Evolutionary conservation across 164 flowering plant species (phyloP).

Genomic region (grape (Vitis vinifera)): ASM3070453v1 NC_081806.1:6821001-6821500

Average conservation of each 20-base stretch:
- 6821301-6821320: not conserved
- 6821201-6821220: constrained; percentile 23
- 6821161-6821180: constrained; percentile 22
- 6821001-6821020: constrained; percentile 48
- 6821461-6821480: no score
- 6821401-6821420: no score
- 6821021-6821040: constrained; percentile 40
- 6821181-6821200: constrained; percentile 19
- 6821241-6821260: constrained; percentile 9
- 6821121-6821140: constrained; percentile 22
- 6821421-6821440: no score
- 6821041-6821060: constrained; percentile 29
- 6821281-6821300: not conserved
- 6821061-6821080: constrained; percentile 27
- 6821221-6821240: constrained; percentile 10
- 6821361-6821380: no score
- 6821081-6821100: constrained; percentile 33
- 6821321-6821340: constrained; percentile 16
- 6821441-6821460: no score
- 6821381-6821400: constrained; percentile 6
- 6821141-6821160: constrained; percentile 28
- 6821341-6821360: constrained; percentile 16
- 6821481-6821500: not conserved
- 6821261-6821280: constrained; percentile 6
- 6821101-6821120: constrained; percentile 33